Conservation (phyloP, 768 basidiomycete species). For the Mycena filopes region DNA sequence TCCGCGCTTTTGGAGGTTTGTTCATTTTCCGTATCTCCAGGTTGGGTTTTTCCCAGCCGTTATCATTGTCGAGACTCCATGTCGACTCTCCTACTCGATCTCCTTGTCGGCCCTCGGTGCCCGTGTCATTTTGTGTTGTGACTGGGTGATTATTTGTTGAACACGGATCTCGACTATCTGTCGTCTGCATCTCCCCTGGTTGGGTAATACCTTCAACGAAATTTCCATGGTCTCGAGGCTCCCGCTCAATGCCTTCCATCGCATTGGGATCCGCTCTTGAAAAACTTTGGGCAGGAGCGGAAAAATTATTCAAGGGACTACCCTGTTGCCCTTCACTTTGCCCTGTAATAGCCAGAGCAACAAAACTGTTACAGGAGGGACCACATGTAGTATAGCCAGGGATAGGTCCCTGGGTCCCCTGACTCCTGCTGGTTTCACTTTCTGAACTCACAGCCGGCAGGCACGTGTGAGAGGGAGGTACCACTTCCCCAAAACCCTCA, state of each 20-base stretch:
- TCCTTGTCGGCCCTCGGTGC: no score
- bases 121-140: background rate
- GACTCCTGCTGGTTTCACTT: slow-evolving; percentile 14
- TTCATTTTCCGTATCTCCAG: background rate
- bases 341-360: no score
- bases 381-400: background rate
- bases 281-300: no score
- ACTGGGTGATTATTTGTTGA: background rate
- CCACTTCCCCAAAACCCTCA: slow-evolving; percentile 3
- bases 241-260: background rate
- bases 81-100: background rate
- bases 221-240: background rate
- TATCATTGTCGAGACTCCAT: background rate
- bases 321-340: background rate
- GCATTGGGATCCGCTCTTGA: background rate
- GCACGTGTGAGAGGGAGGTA: slow-evolving; percentile 5
- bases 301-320: background rate
- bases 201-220: slow-evolving; percentile 2
- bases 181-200: background rate
- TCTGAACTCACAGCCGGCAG: slow-evolving; percentile 11
- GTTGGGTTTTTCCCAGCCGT: background rate
- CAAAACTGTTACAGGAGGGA: background rate
- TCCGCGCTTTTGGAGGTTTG: background rate
- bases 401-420: slow-evolving; percentile 14
- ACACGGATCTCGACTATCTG: background rate